phyloP scores from a whole-genome alignment of 2,329 filamentous ascomycete species.

The Venturia effusa region DNA sequence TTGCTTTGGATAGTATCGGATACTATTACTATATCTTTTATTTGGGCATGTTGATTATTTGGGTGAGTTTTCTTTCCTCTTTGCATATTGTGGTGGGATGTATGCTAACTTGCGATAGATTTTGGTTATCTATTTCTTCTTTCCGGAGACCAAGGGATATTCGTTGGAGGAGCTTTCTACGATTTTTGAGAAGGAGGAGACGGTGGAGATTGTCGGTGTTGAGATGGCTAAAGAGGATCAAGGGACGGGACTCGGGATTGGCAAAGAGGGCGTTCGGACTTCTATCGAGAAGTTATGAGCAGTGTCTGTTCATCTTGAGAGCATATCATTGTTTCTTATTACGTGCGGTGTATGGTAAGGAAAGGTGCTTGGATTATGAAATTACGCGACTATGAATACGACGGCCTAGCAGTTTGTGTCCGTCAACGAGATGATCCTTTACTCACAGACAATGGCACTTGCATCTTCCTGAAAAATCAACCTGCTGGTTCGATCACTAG shows the following conservation, averaged over 20 bases:
- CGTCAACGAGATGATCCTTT: too few species aligned
- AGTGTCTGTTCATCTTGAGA: too few species aligned
- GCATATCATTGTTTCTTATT: too few species aligned
- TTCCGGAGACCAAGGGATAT: slow-evolving; percentile 50
- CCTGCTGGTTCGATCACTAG: too few species aligned
- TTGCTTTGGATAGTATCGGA: slow-evolving; percentile 51
- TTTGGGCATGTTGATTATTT: background rate
- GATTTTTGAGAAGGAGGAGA: background rate
- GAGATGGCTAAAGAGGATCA: background rate
- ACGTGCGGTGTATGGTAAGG: too few species aligned
- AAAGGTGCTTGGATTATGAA: too few species aligned
- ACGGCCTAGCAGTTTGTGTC: too few species aligned
- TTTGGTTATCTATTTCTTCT: slow-evolving; percentile 54
- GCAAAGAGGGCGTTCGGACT: background rate
- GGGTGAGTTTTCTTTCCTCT: background rate
- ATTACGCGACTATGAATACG: too few species aligned
- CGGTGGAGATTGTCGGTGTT: background rate
- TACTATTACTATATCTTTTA: slow-evolving; percentile 44
- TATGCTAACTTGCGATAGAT: slow-evolving; percentile 36
- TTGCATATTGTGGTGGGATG: slow-evolving; percentile 25
- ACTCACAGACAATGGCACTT: too few species aligned
- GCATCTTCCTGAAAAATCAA: too few species aligned
- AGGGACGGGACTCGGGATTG: background rate
- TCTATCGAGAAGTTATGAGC: background rate
- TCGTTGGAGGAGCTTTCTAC: background rate